Percentiles rank a stretch among this genome's conserved stretches.
Evolutionary conservation across 352 stramenopile species (phyloP).

Genomic region (Phytophthora pseudosyringae): DNA sequence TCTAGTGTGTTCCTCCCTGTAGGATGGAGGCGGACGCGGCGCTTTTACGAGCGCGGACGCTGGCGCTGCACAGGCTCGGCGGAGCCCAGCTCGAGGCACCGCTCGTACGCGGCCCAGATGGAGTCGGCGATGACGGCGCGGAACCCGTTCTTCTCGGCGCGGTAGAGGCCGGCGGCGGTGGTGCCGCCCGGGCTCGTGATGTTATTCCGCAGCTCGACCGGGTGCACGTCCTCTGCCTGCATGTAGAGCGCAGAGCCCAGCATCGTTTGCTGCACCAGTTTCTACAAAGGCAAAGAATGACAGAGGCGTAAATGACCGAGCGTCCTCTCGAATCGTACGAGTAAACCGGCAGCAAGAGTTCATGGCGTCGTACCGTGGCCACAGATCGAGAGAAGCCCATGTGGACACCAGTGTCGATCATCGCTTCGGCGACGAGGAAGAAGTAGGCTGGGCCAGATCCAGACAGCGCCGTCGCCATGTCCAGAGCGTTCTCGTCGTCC

Average conservation of each 20-base stretch:
- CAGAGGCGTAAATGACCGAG: conserved; percentile 1
- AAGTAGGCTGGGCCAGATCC: conserved; percentile 96
- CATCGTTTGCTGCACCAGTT: conserved; percentile 95
- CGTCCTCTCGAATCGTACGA: not conserved
- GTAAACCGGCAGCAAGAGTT: not conserved
- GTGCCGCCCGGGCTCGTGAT: conserved; percentile 95
- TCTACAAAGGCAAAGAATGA: conserved; percentile 39
- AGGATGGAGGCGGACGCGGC: too few species aligned
- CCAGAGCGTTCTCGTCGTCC: conserved; percentile 93
- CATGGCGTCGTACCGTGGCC: conserved; percentile 62
- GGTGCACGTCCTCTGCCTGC: conserved; percentile 91
- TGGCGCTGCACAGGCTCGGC: conserved; percentile 71
- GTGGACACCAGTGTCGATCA: conserved; percentile 96
- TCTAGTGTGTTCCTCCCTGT: too few species aligned
- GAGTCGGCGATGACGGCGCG: conserved; percentile 93
- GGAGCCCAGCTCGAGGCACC: conserved; percentile 93
- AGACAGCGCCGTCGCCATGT: conserved; percentile 95
- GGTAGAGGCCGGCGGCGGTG: conserved; percentile 94
- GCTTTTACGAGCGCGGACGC: conserved; percentile 60
- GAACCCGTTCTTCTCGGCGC: conserved; percentile 96
- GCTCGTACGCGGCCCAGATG: conserved; percentile 96
- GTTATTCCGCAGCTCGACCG: conserved; percentile 93
- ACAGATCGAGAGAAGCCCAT: conserved; percentile 95
- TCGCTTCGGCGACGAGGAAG: conserved; percentile 95
- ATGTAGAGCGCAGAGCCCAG: conserved; percentile 94